Evolutionary conservation across 2,329 filamentous ascomycete genomes (phyloP).

Genomic region (Calonectria ilicicola): DNA sequence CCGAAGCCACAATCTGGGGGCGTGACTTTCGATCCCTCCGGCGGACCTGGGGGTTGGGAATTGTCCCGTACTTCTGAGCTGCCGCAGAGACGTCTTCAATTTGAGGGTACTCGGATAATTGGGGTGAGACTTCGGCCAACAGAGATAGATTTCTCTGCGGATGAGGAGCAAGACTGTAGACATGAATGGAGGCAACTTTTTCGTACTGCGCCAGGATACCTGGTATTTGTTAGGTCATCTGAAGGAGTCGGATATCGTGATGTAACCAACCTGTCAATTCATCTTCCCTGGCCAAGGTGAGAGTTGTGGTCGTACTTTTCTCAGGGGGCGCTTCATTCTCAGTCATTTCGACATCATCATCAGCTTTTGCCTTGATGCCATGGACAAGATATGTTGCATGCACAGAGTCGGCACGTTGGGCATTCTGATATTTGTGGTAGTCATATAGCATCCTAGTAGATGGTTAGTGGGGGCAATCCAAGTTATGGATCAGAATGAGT

Average conservation of each 20-base stretch:
- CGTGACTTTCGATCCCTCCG: slow-evolving; percentile 58
- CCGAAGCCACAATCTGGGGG: slow-evolving; percentile 39
- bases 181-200: slow-evolving; percentile 81
- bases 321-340: slow-evolving; percentile 60
- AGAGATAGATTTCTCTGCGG: slow-evolving; percentile 77
- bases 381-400: slow-evolving; percentile 93
- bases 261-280: slow-evolving; percentile 70
- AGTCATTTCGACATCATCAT: slow-evolving; percentile 77
- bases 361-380: slow-evolving; percentile 69
- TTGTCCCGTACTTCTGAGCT: slow-evolving; percentile 76
- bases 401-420: slow-evolving; percentile 80
- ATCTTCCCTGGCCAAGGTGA: slow-evolving; percentile 80
- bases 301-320: slow-evolving; percentile 64
- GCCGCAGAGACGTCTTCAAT: slow-evolving; percentile 70
- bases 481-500: slow-evolving; percentile 7
- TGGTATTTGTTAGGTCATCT: slow-evolving; percentile 50
- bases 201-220: slow-evolving; percentile 77
- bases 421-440: slow-evolving; percentile 86
- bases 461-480: slow-evolving; percentile 25
- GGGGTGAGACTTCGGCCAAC: slow-evolving; percentile 76
- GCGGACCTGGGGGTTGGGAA: slow-evolving; percentile 77
- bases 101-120: slow-evolving; percentile 67
- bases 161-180: slow-evolving; percentile 85
- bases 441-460: slow-evolving; percentile 86
- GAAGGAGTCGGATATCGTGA: neutral